These are phyloP conservation scores for Blastocystis sp. DNA, from an alignment of 352 stramenopile genomes.

Conservation along the genomic window DNA sequence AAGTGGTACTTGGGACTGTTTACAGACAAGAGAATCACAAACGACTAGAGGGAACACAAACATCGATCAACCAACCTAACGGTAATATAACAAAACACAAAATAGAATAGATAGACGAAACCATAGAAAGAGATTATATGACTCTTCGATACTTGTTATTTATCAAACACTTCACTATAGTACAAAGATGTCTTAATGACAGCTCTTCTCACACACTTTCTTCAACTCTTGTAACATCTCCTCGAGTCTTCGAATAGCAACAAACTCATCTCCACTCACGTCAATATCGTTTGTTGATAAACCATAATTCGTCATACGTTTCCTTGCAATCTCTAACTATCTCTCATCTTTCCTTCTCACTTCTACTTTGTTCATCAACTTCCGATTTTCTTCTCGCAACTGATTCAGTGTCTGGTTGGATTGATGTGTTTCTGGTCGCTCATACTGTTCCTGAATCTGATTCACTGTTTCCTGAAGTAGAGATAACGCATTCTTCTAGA, in stretches of 20 bases:
- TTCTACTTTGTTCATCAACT: constrained; percentile 25
- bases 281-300: constrained; percentile 43
- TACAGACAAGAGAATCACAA: neutral
- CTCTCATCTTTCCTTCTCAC: neutral
- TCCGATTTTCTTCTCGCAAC: constrained; percentile 53
- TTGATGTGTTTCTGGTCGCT: constrained; percentile 25
- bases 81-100: neutral
- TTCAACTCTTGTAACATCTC: constrained; percentile 8
- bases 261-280: constrained; percentile 30
- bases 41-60: neutral
- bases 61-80: neutral
- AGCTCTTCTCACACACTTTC: neutral
- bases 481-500: neutral
- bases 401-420: constrained; percentile 46
- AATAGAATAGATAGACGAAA: neutral
- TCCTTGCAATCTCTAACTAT: constrained; percentile 55
- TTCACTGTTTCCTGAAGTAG: neutral
- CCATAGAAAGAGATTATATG: neutral
- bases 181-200: constrained; percentile 22
- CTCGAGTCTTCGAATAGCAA: neutral
- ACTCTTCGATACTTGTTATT: neutral
- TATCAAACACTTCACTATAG: constrained; percentile 4
- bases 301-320: constrained; percentile 52
- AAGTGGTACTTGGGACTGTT: neutral
- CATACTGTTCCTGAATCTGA: neutral